Base-by-base conservation (phyloP, 371 early-diverging fungal species). In the Mucor sp. region DNA sequence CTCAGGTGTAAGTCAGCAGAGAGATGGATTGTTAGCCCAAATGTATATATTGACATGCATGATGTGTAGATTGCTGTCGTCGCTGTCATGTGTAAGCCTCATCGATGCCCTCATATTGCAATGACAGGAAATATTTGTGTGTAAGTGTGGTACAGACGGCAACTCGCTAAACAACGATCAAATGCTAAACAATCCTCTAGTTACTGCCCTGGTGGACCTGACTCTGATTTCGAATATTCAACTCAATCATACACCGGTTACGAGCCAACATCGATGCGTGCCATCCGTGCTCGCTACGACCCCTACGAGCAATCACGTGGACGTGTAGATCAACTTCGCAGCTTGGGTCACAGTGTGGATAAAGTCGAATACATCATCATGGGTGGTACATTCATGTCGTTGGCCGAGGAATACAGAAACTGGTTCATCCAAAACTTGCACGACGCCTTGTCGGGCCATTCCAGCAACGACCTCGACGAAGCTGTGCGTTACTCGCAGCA, bases 31-130 rank as follows among this genome's bases (percentile, higher is more conserved):
- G n/a, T 32, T 0, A 19, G 57, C 15, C n/a, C 57, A 30, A 27
- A 1, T 55, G n/a, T n/a, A n/a, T 33, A 1, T 57, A 32, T 32
- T 33, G 8, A 25, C 15, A 6, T 27, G 53, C 43, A 6, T 60
- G 19, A 50, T 65, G 2, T 50, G 7, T 79, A 93, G 92, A 95
- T 97, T 68, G 99, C 99, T 35, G 99, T 99, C 8, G 99, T 99
- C 0, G 99, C 99, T 37, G 99, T 99, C 28, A 99, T 99, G 99
- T 99, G 99, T 85, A 99, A 99, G 80, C 99, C 99, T 37, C 99
- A 99, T 79, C 81, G 99, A 68, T 99, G 99, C 72, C 99, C 99
- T 44, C 99, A 99, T 74, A 99, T 99, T 77, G 99, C 99, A 50
- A 93, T 99, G 92, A 99, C 99, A 2, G 99, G 99, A 67, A 99